Evolutionary conservation across 192 early-diverging fungal genomes (phyloP), one percentile per base, ranked within the genome.

Genomic region (Coemansia sp.): DNA sequence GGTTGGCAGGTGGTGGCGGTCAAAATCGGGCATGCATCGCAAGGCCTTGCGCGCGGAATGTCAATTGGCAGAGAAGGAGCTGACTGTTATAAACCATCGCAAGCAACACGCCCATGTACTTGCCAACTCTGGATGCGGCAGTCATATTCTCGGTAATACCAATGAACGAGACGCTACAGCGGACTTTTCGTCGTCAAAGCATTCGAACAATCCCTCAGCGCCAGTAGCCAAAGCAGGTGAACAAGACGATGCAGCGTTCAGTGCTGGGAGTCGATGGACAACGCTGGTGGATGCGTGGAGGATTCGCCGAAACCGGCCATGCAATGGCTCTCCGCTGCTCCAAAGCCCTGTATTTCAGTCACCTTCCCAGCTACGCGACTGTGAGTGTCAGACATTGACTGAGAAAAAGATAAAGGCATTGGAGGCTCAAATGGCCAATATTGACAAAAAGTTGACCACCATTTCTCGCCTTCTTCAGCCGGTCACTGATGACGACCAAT

Each of bases 51-150:
- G 70, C 2, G 59, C 69, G 13, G 75, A 77, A 17, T 77, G 75
- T 56, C 53, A 57, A 31, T 54, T 68, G 63, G 69, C 75, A 2
- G 75, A 77, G 31, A 72, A 72, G 24, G 75, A 77, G 33, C 63
- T 77, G 56, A 70, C 66, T 5, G 37, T 67, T 2, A 72, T 77
- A 4, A 71, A 72, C 31, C 60, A 69, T 8, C 41, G 17, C 37
- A 72, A 68, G 36, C 29, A 51, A 21, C 70, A 71, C 14, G 72
- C 72, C n/a, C 65, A 69, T 41, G 69, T 62, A 29, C 65, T 71
- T 42, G 69, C 70, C 4, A 63, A 66, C 54, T 46, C 72, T 9
- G 62, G 24, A 2, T 17, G 45, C 21, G 40, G 29, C 33, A 53
- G 61, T 14, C 34, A 51, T n/a, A n/a, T n/a, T n/a, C n/a, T n/a